Evolutionary conservation across 1,284 basidiomycete species (phyloP).

Genomic region (Cerrena zonata): DNA sequence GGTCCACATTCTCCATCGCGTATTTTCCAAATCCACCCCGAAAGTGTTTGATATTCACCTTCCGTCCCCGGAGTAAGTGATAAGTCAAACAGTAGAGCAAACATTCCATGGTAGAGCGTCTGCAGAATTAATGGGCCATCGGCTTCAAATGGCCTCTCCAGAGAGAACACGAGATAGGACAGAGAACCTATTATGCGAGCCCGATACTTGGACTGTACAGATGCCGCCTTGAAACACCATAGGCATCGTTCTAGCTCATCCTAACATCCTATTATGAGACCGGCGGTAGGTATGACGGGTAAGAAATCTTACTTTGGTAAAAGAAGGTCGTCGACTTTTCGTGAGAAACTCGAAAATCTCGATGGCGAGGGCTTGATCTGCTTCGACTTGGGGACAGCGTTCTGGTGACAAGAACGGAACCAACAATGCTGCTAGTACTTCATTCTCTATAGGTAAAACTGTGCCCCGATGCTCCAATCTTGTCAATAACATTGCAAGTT

Average conservation of each 20-base stretch:
- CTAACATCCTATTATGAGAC: constrained; percentile 32
- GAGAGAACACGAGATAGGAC: constrained; percentile 43
- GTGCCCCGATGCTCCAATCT: constrained; percentile 22
- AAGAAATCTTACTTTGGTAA: constrained; percentile 37
- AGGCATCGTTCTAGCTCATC: constrained; percentile 51
- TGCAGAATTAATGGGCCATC: constrained; percentile 45
- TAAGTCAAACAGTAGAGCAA: constrained; percentile 42
- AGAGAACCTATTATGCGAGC: constrained; percentile 45
- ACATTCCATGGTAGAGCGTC: constrained; percentile 47
- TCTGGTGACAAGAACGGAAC: constrained; percentile 46
- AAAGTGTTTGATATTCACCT: constrained; percentile 24
- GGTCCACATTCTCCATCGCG: constrained; percentile 27
- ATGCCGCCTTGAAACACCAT: constrained; percentile 62
- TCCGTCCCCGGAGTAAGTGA: constrained; percentile 15
- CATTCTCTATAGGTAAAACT: constrained; percentile 48
- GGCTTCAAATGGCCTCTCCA: constrained; percentile 37
- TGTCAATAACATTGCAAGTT: constrained; percentile 29
- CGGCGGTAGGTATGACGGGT: not conserved
- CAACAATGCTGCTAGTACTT: constrained; percentile 54
- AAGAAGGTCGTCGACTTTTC: constrained; percentile 48
- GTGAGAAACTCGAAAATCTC: constrained; percentile 56
- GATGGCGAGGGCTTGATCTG: constrained; percentile 51
- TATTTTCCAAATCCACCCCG: constrained; percentile 26
- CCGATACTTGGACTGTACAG: constrained; percentile 36
- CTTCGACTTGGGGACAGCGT: constrained; percentile 32